These are phyloP conservation scores for Annona cherimola DNA, from an alignment of 164 flowering plant genomes.

Conservation along the genomic window DNA sequence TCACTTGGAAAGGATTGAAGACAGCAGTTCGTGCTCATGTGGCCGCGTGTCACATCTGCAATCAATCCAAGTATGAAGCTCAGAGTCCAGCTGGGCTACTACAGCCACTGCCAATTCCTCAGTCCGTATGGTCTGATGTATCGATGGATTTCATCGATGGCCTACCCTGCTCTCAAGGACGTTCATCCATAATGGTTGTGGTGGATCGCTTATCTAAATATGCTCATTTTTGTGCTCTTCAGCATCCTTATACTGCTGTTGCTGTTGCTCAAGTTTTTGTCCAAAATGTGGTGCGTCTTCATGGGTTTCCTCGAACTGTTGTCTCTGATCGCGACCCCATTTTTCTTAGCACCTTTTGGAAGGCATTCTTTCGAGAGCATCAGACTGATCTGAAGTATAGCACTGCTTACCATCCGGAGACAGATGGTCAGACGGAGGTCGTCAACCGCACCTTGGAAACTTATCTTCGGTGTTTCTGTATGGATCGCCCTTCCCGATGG, in stretches of 20 bases:
- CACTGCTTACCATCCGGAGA: not conserved
- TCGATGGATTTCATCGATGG: slow-evolving; percentile 3
- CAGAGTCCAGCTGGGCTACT: not conserved
- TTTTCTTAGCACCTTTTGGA: slow-evolving; percentile 3
- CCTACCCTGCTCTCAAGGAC: not conserved
- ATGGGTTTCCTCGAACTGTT: not conserved
- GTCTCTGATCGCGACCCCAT: not conserved
- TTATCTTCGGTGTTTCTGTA: too few species aligned
- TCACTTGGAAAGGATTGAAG: not conserved
- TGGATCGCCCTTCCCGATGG: not conserved
- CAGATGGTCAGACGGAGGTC: slow-evolving; percentile 2
- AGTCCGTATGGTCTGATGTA: not conserved
- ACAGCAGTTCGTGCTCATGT: not conserved
- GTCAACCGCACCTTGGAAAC: not conserved
- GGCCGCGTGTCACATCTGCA: not conserved
- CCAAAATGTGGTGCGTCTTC: not conserved
- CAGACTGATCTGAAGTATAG: not conserved
- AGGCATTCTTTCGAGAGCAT: not conserved
- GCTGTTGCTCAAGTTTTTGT: not conserved
- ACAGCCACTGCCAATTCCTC: not conserved
- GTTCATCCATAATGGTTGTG: not conserved
- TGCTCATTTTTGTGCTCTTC: not conserved
- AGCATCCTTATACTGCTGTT: slow-evolving; percentile 1
- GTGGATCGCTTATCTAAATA: not conserved
- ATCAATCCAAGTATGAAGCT: not conserved